Conservation (phyloP, 805 yeast genomes). For the Yamadazyma endophytica region DNA sequence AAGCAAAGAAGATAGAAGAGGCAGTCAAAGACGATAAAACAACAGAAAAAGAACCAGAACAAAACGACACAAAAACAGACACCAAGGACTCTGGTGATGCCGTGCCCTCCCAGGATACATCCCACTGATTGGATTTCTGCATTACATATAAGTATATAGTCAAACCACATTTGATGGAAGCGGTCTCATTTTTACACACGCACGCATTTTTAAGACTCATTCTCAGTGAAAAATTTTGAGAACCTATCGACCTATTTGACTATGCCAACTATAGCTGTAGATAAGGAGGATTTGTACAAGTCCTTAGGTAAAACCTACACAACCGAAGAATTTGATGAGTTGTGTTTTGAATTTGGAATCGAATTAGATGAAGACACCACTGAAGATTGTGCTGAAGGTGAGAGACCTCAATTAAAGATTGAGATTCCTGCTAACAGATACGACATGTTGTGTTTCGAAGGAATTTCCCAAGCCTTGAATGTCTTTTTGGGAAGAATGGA, state of each 20-base stretch:
- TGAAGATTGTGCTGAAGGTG: constrained; percentile 64
- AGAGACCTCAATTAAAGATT: constrained; percentile 94
- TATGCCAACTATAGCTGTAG: constrained; percentile 97
- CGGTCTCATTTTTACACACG: no score
- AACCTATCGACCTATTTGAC: not conserved
- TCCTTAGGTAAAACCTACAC: constrained; percentile 60
- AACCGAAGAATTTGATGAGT: constrained; percentile 91
- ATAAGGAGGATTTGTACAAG: constrained; percentile 85
- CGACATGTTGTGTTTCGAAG: constrained; percentile 97
- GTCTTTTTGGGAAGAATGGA: constrained; percentile 72
- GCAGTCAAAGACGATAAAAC: constrained; percentile 1
- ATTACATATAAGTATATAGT: no score
- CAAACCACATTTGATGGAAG: no score
- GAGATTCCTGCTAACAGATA: constrained; percentile 98
- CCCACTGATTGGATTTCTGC: not conserved
- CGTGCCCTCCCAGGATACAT: not conserved
- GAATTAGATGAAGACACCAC: constrained; percentile 98
- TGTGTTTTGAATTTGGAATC: constrained; percentile 95
- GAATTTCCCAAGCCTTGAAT: constrained; percentile 91
- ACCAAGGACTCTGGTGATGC: no score
- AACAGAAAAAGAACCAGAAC: no score
- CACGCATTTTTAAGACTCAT: no score
- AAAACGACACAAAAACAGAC: no score
- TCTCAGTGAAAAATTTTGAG: not conserved
- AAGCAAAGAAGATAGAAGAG: constrained; percentile 42